Evolutionary conservation across 2,329 filamentous ascomycete genomes (phyloP), one percentile per base, ranked within the genome.

Genomic region (Akanthomyces lecanii): DNA sequence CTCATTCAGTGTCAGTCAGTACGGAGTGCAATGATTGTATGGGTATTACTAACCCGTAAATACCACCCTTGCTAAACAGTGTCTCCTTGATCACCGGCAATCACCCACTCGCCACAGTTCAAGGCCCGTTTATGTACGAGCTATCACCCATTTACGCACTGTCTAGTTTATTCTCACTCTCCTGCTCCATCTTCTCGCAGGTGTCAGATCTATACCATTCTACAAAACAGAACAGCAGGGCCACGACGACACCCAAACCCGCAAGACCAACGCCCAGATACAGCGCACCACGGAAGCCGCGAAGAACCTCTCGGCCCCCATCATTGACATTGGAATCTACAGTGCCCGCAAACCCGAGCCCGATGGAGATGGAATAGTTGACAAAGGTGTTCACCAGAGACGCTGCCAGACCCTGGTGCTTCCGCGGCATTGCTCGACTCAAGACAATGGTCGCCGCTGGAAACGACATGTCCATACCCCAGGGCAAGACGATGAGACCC

Each of bases 281-380:
- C 64, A 76, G 72, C 0, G 75, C 76, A 5, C 74, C 77, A 1
- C 74, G 70, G 65, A 74, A 77, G 0, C 76, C 77, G 21, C 51
- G 66, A 12, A 78, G 63, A 38, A 71, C 61, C 48, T 76, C 68
- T 40, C 69, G 61, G 0, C 68, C 66, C 7, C 65, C 62, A 18
- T 68, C 45, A 55, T 71, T 71, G 0, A 74, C 67, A 12, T 73
- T 70, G 1, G 69, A 70, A 67, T 88, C 83, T 14, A 88, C 80
- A 0, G 84, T 87, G 0, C 85, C 85, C 0, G 85, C 85, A 45
- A 89, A 79, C 0, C 86, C 87, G 0, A 89, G 74, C 0, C 83
- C 85, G 14, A 89, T 72, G 0, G 82, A 84, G 45, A 89, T 87
- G 64, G 79, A 81, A 69, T 88, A 89, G 71, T 89, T 88, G 65